phyloP scores from a whole-genome alignment of 1,139 yeast genomes.

The Tardiomyces digboiensis region DNA sequence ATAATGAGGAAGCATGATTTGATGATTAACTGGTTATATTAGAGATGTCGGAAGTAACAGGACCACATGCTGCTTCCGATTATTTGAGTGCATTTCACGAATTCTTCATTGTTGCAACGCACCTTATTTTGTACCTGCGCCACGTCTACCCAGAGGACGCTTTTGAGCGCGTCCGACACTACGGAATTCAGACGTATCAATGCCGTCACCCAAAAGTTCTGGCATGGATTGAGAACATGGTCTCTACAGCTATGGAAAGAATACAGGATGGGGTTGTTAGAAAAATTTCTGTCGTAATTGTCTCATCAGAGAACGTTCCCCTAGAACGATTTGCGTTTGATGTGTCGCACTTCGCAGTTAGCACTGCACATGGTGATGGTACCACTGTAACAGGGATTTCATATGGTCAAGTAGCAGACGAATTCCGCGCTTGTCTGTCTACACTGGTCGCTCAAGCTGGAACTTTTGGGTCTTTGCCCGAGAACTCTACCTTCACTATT shows the following conservation, averaged over 20 bases:
- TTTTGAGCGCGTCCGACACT: conserved; percentile 24
- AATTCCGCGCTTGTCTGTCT: conserved; percentile 20
- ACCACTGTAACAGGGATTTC: not conserved
- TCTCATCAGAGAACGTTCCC: conserved; percentile 14
- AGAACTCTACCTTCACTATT: conserved; percentile 12
- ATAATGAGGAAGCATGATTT: too few relatives aligned
- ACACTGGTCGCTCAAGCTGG: conserved; percentile 13
- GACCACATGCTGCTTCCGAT: too few relatives aligned
- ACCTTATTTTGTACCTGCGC: conserved; percentile 25
- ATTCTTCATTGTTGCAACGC: conserved; percentile 26
- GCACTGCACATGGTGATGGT: conserved; percentile 9
- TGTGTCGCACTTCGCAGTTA: conserved; percentile 18
- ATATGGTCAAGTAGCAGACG: not conserved
- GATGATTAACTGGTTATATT: too few relatives aligned
- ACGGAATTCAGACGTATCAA: conserved; percentile 25
- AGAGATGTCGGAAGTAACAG: too few relatives aligned
- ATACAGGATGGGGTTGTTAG: conserved; percentile 16
- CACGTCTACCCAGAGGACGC: conserved; percentile 26
- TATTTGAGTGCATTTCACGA: conserved; percentile 21
- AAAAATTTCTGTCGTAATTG: conserved; percentile 20
- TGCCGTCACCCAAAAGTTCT: conserved; percentile 29
- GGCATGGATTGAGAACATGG: conserved; percentile 27
- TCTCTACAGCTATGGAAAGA: conserved; percentile 17
- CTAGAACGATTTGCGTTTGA: conserved; percentile 27
- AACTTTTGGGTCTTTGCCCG: conserved; percentile 16